Evolutionary conservation across 2,329 filamentous ascomycete genomes (phyloP), one percentile per base, ranked within the genome.

Genomic region (Penicillium frequentans): DNA sequence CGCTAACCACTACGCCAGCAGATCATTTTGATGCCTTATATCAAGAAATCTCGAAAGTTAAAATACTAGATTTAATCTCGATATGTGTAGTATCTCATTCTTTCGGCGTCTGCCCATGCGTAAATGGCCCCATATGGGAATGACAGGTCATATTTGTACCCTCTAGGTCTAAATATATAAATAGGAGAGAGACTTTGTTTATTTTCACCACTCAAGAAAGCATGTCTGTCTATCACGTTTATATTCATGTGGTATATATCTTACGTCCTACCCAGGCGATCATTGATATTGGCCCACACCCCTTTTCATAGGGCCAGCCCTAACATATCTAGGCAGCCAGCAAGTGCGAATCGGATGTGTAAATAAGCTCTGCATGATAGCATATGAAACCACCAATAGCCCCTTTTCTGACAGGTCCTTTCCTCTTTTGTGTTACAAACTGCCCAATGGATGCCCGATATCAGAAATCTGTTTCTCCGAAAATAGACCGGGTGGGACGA

Each of bases 1-100:
- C 62, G 59, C 60, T 64, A 29, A 64, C 62, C 62, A 64, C 62
- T 64, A 60, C 59, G 62, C 62, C 60, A 64, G 39, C 39, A 42
- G 39, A 42, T 42, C 19, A n/a, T 21, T 5, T 4, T 42, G 35
- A 42, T 42, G 19, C 5, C 19, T 13, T 2, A 42, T 21, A 14
- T 14, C 10, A 3, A 6, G 14, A 9, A 42, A 21, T 23, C 9
- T 11, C 1, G 3, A 23, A 23, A 1, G 0, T 2, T 14, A 10
- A 11, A 5, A 4, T 42, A 21, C 5, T 10, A 6, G 0, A 1
- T 13, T 42, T 42, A 23, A 23, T 23, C 39, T 42, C 39, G 19
- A 42, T 6, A 42, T 42, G 39, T 23, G 19, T 13, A 23, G n/a
- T 21, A 33, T 23, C 9, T 14, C 14, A 7, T 42, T 23, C 3